Evolutionary conservation across 139 green algal genomes (phyloP).

Genomic region (Asterochloris sp.): DNA sequence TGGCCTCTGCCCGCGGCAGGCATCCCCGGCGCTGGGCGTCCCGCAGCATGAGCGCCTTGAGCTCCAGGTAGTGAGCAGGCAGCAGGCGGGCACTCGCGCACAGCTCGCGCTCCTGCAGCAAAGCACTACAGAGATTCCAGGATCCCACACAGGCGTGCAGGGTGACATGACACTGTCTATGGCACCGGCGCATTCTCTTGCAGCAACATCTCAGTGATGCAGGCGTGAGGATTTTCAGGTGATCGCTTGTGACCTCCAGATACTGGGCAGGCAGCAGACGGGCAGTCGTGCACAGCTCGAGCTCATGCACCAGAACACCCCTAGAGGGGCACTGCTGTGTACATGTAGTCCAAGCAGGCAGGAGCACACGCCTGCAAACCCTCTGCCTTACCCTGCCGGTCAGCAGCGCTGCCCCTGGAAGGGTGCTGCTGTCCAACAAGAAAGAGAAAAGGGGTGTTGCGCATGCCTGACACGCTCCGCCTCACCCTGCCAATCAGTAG

Average conservation of each 20-base stretch:
- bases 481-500: constrained; percentile 39
- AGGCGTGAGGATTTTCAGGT: neutral
- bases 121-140: neutral
- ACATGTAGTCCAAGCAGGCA: no score
- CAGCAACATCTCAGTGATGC: neutral
- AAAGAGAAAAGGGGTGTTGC: no score
- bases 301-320: constrained; percentile 39
- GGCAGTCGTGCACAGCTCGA: constrained; percentile 57
- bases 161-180: neutral
- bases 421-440: no score
- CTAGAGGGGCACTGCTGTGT: neutral
- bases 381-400: no score
- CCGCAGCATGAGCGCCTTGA: constrained; percentile 75
- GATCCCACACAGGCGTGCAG: neutral
- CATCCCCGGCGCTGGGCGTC: constrained; percentile 35
- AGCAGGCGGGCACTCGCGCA: constrained; percentile 68
- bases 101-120: constrained; percentile 64
- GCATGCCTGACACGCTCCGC: neutral
- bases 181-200: neutral
- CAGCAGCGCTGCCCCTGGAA: no score
- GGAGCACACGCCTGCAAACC: no score
- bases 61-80: constrained; percentile 76
- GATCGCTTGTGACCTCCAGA: neutral
- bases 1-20: constrained; percentile 50
- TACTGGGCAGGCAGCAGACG: neutral